Percentiles rank a stretch among this genome's conserved stretches.
Evolutionary conservation across 805 yeast species (phyloP).

Genomic region (Vanderwaltozyma yarrowii): DNA sequence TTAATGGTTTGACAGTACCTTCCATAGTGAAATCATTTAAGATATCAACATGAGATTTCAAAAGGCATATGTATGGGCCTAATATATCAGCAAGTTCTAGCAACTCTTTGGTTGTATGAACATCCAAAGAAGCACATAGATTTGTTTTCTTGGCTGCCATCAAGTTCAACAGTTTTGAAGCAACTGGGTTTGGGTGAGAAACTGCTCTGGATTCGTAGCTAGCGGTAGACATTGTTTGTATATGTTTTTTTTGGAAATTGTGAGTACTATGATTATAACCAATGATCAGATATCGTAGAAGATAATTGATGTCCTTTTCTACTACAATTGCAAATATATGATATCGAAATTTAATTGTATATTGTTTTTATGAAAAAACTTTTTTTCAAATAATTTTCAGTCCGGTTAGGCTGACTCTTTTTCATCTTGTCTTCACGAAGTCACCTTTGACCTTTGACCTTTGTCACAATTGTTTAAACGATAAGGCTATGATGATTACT

Average conservation of each 20-base stretch:
- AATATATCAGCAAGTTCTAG: constrained; percentile 60
- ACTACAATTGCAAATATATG: too few species aligned
- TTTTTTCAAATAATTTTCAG: too few species aligned
- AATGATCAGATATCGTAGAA: too few species aligned
- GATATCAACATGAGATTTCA: constrained; percentile 92
- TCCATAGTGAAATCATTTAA: constrained; percentile 82
- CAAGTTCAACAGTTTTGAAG: constrained; percentile 56
- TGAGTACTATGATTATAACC: too few species aligned
- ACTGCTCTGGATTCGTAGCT: constrained; percentile 63
- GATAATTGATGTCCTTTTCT: too few species aligned
- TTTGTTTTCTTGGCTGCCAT: constrained; percentile 79
- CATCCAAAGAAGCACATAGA: constrained; percentile 91
- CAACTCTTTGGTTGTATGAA: constrained; percentile 68
- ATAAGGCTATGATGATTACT: too few species aligned
- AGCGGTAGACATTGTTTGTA: constrained; percentile 17
- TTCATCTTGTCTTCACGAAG: too few species aligned
- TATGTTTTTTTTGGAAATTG: background rate
- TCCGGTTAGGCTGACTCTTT: too few species aligned
- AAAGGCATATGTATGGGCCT: constrained; percentile 86
- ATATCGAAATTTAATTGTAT: too few species aligned
- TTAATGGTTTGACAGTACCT: constrained; percentile 64
- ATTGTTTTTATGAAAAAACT: too few species aligned
- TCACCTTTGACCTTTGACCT: too few species aligned
- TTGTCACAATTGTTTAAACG: too few species aligned
- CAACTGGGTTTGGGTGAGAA: constrained; percentile 67